Evolutionary conservation across 495 filamentous ascomycete genomes (phyloP).

Genomic region (Podospora bellae-mahoneyi): DNA sequence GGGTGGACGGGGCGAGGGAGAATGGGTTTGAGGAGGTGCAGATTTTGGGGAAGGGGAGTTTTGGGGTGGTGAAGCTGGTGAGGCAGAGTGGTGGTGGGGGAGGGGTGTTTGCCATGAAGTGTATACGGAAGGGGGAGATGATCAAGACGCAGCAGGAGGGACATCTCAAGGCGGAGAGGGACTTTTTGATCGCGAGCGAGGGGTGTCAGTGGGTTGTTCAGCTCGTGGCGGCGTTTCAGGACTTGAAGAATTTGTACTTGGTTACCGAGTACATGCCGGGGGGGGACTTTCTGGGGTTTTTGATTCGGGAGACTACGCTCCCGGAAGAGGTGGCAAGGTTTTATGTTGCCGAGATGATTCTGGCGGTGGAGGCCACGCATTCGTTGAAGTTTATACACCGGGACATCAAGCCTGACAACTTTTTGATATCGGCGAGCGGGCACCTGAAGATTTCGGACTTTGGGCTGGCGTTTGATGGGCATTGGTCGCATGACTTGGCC

Average conservation of each 20-base stretch:
- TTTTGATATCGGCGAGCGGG: slow-evolving; percentile 80
- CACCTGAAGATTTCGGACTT: slow-evolving; percentile 96
- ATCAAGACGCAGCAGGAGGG: slow-evolving; percentile 86
- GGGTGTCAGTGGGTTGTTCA: slow-evolving; percentile 81
- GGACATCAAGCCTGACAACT: slow-evolving; percentile 96
- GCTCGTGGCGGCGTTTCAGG: slow-evolving; percentile 84
- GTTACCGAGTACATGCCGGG: slow-evolving; percentile 98
- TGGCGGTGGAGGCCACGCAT: slow-evolving; percentile 92
- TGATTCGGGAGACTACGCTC: slow-evolving; percentile 78
- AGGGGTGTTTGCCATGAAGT: slow-evolving; percentile 90
- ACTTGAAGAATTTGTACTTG: slow-evolving; percentile 76
- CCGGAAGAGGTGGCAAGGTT: slow-evolving; percentile 73
- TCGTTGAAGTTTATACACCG: slow-evolving; percentile 84
- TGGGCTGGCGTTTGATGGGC: slow-evolving; percentile 88
- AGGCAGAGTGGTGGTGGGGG: slow-evolving; percentile 57
- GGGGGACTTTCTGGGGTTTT: slow-evolving; percentile 82
- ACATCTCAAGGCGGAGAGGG: slow-evolving; percentile 84
- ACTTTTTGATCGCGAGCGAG: slow-evolving; percentile 83
- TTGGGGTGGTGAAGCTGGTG: slow-evolving; percentile 85
- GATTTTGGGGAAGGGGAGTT: slow-evolving; percentile 92
- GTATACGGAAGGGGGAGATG: slow-evolving; percentile 90
- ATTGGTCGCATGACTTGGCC: slow-evolving; percentile 84
- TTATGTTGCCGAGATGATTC: slow-evolving; percentile 92
- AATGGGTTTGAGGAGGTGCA: slow-evolving; percentile 75
- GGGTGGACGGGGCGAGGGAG: slow-evolving; percentile 17